Evolutionary conservation across 768 basidiomycete genomes (phyloP).

Genomic region (Boletus edulis): DNA sequence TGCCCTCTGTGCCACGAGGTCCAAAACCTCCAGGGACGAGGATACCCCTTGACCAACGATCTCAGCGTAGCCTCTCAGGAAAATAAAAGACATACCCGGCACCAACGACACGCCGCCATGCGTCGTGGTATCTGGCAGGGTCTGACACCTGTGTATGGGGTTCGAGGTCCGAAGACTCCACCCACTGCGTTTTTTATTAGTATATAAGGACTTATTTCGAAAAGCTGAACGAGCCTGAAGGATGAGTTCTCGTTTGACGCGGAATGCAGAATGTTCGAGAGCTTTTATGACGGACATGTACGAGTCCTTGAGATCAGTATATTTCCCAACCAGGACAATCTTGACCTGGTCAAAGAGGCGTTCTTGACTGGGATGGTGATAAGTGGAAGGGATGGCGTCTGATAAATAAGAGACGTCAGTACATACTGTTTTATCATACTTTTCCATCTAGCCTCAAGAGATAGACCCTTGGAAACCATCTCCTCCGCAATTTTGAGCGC

Average conservation of each 20-base stretch:
- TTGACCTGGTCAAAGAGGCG: constrained; percentile 85
- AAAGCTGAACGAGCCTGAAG: constrained; percentile 59
- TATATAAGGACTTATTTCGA: not conserved
- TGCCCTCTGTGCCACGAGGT: constrained; percentile 89
- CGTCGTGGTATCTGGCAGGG: constrained; percentile 91
- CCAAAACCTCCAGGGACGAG: constrained; percentile 98
- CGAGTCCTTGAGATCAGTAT: constrained; percentile 94
- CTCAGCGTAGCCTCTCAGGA: constrained; percentile 10
- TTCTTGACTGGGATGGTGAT: constrained; percentile 66
- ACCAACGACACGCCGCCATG: constrained; percentile 89
- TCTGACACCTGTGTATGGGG: constrained; percentile 70
- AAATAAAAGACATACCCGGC: constrained; percentile 58
- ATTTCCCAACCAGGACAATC: constrained; percentile 95
- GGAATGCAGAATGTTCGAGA: constrained; percentile 94
- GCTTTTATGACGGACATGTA: constrained; percentile 99
- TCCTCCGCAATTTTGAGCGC: constrained; percentile 51
- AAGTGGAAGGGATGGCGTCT: not conserved
- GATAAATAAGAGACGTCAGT: not conserved
- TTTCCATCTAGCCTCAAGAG: constrained; percentile 75
- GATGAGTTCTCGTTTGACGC: constrained; percentile 79
- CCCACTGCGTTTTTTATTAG: constrained; percentile 62
- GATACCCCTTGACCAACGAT: constrained; percentile 63
- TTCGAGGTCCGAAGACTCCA: constrained; percentile 92
- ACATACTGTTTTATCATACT: constrained; percentile 77
- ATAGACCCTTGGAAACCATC: constrained; percentile 59